phyloP scores from a whole-genome alignment of 306 rosid species.

The Spatholobus suberectus region DNA sequence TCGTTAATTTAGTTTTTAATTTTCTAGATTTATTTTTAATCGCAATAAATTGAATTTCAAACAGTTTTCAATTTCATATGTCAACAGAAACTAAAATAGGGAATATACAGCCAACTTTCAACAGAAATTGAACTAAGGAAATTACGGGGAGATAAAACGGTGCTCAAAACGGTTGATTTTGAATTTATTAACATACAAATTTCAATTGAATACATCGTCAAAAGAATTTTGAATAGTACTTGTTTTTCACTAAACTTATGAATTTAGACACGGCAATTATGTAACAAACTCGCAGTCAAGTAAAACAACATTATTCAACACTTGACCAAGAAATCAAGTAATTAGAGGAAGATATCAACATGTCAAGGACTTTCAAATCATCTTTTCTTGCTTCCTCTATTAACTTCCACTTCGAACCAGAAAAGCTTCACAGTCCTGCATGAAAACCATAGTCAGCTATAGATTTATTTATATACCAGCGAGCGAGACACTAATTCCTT shows the following conservation, averaged over 20 bases:
- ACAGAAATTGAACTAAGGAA: not conserved
- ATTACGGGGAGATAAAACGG: not conserved
- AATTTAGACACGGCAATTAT: not conserved
- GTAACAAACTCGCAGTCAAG: not conserved
- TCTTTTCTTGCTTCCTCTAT: not conserved
- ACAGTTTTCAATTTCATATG: not conserved
- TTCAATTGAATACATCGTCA: too few species aligned
- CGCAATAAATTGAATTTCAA: not conserved
- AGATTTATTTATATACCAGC: too few species aligned
- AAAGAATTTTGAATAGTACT: too few species aligned
- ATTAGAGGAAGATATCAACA: not conserved
- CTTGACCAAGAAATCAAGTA: not conserved
- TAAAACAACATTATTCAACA: not conserved
- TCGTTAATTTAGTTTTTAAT: constrained; percentile 32
- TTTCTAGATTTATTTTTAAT: too few species aligned
- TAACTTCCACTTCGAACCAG: not conserved
- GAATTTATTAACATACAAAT: not conserved
- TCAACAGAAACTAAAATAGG: not conserved
- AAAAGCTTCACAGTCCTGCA: not conserved
- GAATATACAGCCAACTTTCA: not conserved
- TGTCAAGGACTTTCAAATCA: too few species aligned
- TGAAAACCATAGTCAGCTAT: too few species aligned
- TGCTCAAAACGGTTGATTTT: not conserved
- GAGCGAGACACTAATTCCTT: too few species aligned
- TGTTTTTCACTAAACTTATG: not conserved